Conservation (phyloP, 75 land plant genomes). For the Cupressus sempervirens region DNA sequence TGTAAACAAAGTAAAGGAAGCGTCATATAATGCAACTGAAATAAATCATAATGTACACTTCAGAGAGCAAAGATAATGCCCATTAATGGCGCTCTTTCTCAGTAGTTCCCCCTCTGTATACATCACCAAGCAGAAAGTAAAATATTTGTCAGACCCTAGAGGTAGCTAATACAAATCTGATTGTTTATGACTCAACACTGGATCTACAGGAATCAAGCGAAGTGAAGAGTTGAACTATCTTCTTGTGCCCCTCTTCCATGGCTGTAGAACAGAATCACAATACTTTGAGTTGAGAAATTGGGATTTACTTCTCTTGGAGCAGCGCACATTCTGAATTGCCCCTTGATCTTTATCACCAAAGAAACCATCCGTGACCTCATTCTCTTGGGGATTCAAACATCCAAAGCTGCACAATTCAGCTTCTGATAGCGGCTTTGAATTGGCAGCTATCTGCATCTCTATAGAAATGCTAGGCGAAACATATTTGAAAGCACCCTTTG, state of each 20-base stretch:
- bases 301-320: constrained; percentile 9
- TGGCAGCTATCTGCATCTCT: not conserved
- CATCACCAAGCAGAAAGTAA: no score
- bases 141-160: no score
- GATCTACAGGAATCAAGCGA: no score
- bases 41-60: not conserved
- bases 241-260: constrained; percentile 5
- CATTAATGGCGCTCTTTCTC: not conserved
- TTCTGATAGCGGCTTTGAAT: not conserved
- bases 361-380: not conserved
- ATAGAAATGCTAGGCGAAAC: not conserved
- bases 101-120: not conserved
- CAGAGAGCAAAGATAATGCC: not conserved
- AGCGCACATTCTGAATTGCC: not conserved
- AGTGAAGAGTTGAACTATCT: not conserved
- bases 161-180: no score
- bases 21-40: not conserved
- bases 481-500: not conserved
- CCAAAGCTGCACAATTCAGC: not conserved
- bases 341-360: not conserved
- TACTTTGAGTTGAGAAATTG: not conserved
- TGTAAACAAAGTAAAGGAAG: not conserved
- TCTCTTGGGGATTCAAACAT: not conserved
- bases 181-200: no score
- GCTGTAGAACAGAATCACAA: constrained; percentile 8